Evolutionary conservation across 2,329 filamentous ascomycete genomes (phyloP).

Genomic region (Aspergillus sp.): DNA sequence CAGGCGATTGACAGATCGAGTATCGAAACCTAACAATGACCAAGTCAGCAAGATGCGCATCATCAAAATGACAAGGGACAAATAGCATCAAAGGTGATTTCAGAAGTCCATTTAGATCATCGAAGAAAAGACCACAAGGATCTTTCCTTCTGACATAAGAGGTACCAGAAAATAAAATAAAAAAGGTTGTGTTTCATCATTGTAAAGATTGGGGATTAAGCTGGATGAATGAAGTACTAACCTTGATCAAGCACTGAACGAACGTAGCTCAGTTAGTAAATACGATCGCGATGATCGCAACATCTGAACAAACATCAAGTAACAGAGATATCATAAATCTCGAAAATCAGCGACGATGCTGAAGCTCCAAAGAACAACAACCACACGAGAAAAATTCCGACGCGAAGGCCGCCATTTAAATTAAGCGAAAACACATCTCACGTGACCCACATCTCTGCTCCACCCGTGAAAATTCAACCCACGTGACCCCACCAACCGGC

Average conservation of each 20-base stretch:
- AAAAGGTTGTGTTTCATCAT: constrained; percentile 71
- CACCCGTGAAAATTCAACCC: neutral
- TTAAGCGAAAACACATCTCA: constrained; percentile 1
- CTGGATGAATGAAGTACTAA: constrained; percentile 31
- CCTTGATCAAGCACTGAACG: constrained; percentile 15
- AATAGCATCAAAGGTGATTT: constrained; percentile 35
- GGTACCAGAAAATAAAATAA: constrained; percentile 84
- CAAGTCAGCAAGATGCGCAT: constrained; percentile 15
- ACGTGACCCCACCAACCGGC: constrained; percentile 5
- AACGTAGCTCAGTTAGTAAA: neutral
- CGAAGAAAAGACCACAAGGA: constrained; percentile 47
- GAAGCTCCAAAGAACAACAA: neutral
- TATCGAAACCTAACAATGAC: neutral
- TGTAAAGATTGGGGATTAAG: constrained; percentile 13
- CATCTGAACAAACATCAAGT: neutral
- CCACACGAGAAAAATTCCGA: neutral
- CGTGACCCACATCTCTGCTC: neutral
- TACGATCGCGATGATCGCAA: neutral
- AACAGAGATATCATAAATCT: neutral
- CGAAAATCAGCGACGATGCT: neutral
- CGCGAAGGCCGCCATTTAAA: neutral
- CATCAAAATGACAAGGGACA: constrained; percentile 1
- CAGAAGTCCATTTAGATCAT: constrained; percentile 91
- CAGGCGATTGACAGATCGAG: neutral
- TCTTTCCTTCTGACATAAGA: constrained; percentile 80